These are phyloP conservation scores for Rhytidiadelphus loreus DNA, from an alignment of 225 moss, liverwort and hornwort genomes.

Conservation along the genomic window DNA sequence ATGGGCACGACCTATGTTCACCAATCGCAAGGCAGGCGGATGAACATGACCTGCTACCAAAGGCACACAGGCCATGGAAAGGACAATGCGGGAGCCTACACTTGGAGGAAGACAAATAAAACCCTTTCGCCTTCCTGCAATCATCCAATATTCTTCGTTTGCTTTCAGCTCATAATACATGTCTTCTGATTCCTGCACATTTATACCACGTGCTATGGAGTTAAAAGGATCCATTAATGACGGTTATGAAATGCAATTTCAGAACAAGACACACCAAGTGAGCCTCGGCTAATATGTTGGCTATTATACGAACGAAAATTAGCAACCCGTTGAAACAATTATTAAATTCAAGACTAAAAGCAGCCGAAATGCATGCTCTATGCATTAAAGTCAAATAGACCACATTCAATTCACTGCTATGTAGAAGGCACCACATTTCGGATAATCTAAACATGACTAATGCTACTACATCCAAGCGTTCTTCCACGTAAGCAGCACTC, in stretches of 20 bases:
- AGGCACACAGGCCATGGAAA: conserved; percentile 96
- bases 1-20: conserved; percentile 76
- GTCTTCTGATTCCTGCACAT: conserved; percentile 71
- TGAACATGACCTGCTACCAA: conserved; percentile 93
- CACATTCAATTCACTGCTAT: background rate
- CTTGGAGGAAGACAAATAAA: conserved; percentile 48
- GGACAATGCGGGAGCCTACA: conserved; percentile 62
- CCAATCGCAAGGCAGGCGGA: conserved; percentile 85
- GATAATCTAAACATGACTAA: background rate
- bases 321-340: background rate
- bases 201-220: background rate
- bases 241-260: background rate
- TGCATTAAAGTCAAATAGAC: background rate
- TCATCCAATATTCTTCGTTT: conserved; percentile 87
- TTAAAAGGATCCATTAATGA: background rate
- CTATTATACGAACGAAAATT: background rate
- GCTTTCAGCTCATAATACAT: conserved; percentile 78
- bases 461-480: background rate
- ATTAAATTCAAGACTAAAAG: background rate
- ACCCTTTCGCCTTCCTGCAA: conserved; percentile 91
- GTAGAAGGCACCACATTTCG: background rate
- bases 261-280: background rate
- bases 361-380: background rate
- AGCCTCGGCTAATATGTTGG: background rate
- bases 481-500: background rate